phyloP scores from a whole-genome alignment of 2,329 filamentous ascomycete species.

The Botrytis aclada region DNA sequence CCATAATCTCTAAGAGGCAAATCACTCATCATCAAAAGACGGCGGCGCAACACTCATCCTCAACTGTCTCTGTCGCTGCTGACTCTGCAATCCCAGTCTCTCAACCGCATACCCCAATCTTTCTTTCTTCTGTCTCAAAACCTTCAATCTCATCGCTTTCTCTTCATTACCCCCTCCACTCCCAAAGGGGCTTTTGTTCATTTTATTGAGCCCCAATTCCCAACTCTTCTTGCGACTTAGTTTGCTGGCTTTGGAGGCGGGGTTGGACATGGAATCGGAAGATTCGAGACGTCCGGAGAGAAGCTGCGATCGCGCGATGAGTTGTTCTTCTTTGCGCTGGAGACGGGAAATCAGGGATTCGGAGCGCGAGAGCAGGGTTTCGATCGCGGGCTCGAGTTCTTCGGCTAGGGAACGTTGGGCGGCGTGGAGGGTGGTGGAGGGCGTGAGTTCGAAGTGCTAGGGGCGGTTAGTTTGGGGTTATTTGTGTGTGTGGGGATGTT shows the following conservation, averaged over 20 bases:
- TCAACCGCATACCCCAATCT: constrained; percentile 68
- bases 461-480: neutral
- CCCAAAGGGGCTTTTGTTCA: neutral
- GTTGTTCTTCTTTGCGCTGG: constrained; percentile 60
- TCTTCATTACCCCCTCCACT: constrained; percentile 28
- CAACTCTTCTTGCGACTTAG: constrained; percentile 34
- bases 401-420: constrained; percentile 64
- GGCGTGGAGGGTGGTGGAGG: constrained; percentile 59
- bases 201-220: constrained; percentile 37
- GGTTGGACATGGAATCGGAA: neutral
- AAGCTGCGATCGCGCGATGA: constrained; percentile 64
- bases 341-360: constrained; percentile 64
- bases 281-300: constrained; percentile 58
- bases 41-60: constrained; percentile 64
- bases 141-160: constrained; percentile 49
- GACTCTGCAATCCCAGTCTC: constrained; percentile 63
- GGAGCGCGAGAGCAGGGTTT: constrained; percentile 59
- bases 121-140: constrained; percentile 67
- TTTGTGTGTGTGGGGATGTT: neutral
- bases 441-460: constrained; percentile 71
- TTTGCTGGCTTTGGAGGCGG: constrained; percentile 32
- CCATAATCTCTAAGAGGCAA: neutral
- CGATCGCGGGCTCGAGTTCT: constrained; percentile 70
- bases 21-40: constrained; percentile 9
- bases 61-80: constrained; percentile 66